Evolutionary conservation across 176 grass and related monocot species (phyloP).

Genomic region (Lolium perenne): DNA sequence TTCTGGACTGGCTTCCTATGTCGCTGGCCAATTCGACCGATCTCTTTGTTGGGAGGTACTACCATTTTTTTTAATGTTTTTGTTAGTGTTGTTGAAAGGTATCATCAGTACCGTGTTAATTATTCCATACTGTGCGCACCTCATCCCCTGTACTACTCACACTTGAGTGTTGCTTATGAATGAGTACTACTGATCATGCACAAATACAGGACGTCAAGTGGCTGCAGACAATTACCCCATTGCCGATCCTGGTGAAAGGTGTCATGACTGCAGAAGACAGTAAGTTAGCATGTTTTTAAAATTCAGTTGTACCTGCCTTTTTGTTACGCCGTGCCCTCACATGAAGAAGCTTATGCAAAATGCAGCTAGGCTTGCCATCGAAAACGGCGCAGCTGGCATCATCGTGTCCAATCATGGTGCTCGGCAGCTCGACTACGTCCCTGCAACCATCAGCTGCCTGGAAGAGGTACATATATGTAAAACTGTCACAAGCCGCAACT

Average conservation of each 20-base stretch:
- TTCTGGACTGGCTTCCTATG: constrained; percentile 74
- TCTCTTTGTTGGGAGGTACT: constrained; percentile 91
- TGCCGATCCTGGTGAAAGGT: constrained; percentile 93
- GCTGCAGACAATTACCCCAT: constrained; percentile 78
- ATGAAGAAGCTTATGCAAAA: constrained; percentile 30
- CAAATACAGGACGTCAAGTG: constrained; percentile 78
- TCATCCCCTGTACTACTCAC: not conserved
- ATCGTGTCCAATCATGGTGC: constrained; percentile 96
- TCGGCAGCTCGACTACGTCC: constrained; percentile 90
- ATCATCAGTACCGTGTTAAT: not conserved
- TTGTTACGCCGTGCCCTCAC: not conserved
- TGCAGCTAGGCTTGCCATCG: constrained; percentile 76
- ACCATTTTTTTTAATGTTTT: not conserved
- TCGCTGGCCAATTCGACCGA: constrained; percentile 65
- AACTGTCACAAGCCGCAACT: not conserved
- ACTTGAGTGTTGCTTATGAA: not conserved
- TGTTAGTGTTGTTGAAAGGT: not conserved
- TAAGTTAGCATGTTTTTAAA: constrained; percentile 42
- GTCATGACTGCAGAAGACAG: constrained; percentile 91
- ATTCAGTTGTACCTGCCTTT: not conserved
- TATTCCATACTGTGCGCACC: not conserved
- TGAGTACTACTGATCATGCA: constrained; percentile 9
- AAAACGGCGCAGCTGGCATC: constrained; percentile 73
- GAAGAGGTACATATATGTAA: constrained; percentile 76
- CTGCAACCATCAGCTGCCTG: constrained; percentile 89